phyloP scores from a whole-genome alignment of 2,329 filamentous ascomycete species.

The Thielaviopsis euricoi region DNA sequence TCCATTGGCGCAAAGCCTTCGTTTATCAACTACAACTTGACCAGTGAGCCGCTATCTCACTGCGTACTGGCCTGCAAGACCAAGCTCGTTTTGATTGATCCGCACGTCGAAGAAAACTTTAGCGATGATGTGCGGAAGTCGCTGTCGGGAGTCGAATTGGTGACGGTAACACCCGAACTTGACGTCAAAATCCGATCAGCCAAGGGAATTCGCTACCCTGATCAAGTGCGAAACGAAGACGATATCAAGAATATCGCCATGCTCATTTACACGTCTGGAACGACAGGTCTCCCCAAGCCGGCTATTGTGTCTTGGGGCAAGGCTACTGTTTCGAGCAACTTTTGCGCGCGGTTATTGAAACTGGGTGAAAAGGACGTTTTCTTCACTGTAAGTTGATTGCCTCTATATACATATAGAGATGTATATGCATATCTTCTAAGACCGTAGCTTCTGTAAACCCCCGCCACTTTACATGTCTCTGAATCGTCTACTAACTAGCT shows the following conservation, averaged over 20 bases:
- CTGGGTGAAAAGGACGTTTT: conserved; percentile 50
- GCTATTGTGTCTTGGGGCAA: conserved; percentile 63
- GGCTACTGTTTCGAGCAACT: conserved; percentile 33
- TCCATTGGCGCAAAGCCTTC: conserved; percentile 68
- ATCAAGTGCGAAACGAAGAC: conserved; percentile 36
- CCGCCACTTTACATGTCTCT: conserved; percentile 1
- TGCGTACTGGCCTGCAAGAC: conserved; percentile 54
- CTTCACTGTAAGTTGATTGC: conserved; percentile 44
- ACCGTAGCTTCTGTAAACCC: not conserved
- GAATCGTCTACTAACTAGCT: conserved; percentile 2
- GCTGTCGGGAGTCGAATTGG: conserved; percentile 36
- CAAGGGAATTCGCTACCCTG: conserved; percentile 38
- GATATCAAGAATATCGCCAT: conserved; percentile 42
- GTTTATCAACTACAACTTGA: conserved; percentile 77
- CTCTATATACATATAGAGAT: too few relatives aligned
- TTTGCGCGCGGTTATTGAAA: conserved; percentile 37
- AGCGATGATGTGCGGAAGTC: conserved; percentile 38
- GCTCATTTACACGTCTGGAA: conserved; percentile 75
- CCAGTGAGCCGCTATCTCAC: conserved; percentile 53
- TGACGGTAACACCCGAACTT: conserved; percentile 42
- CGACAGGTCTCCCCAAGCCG: conserved; percentile 69
- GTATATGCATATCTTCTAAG: not conserved
- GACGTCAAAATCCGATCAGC: conserved; percentile 36
- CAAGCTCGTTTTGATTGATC: conserved; percentile 53
- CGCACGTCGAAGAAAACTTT: conserved; percentile 26